Evolutionary conservation across 768 basidiomycete species (phyloP), one percentile per base, ranked within the genome.

Genomic region (Harrya chromipes): DNA sequence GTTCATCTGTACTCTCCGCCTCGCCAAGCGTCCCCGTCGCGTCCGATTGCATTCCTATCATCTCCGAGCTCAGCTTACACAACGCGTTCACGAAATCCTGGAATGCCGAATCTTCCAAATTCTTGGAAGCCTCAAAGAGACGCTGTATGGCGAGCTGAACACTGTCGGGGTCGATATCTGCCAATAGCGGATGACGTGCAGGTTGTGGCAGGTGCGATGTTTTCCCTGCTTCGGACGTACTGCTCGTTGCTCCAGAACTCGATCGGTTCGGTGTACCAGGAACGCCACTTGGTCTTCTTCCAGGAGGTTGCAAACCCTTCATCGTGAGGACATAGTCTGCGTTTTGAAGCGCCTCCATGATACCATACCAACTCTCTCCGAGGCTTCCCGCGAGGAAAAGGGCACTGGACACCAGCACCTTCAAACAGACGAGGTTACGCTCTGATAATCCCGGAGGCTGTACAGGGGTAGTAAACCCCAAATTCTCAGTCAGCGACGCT

Each of bases 331-430:
- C 89, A 59, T 93, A 93, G 59, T 95, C 94, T 7, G 95, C 94
- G 56, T 94, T 97, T 70, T 97, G 95, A 20, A 98, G 70, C 1
- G 87, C 83, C 61, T 97, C 94, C 45, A 98, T 74, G 9, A 97
- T 80, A 39, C 85, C 78, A 65, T 90, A 95, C 95, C 95, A 98
- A 52, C 87, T 91, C 50, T 84, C 79, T n/a, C 85, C 92, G 6
- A 97, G 77, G 49, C 85, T 87, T 0, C 89, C 90, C 0, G 91
- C 88, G 9, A 97, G 76, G 64, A 89, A 89, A 23, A 90, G 70
- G 1, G 89, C 84, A 53, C 85, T 85, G 0, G 81, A 76, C 8
- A 97, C 74, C 47, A 94, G 72, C 2, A 90, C 85, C 56, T 91
- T 91, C 45, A 97, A 69, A 65, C 95, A 98, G 0, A 90, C 87